phyloP scores from a whole-genome alignment of 2,329 filamentous ascomycete species.

The Curvularia eragrostidis region DNA sequence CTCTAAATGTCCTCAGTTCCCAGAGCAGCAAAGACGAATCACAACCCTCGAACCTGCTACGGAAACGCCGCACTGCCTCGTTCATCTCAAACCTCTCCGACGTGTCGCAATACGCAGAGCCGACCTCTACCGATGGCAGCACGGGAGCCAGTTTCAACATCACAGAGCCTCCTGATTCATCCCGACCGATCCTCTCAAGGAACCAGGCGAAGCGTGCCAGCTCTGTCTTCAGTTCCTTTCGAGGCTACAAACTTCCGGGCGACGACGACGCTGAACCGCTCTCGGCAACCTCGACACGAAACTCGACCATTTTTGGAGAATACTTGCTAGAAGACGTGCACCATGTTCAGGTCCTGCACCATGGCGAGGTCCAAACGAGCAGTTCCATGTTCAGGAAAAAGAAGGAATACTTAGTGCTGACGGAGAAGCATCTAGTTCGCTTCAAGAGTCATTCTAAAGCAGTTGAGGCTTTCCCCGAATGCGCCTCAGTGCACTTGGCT shows the following conservation, averaged over 20 bases:
- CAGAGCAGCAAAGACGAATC: conserved; percentile 43
- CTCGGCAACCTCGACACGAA: conserved; percentile 58
- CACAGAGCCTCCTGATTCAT: conserved; percentile 21
- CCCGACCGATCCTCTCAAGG: conserved; percentile 29
- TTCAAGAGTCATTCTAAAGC: conserved; percentile 73
- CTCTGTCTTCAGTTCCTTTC: conserved; percentile 66
- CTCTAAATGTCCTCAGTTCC: conserved; percentile 41
- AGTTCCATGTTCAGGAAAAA: conserved; percentile 75
- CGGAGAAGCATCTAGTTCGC: conserved; percentile 70
- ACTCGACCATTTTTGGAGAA: conserved; percentile 45
- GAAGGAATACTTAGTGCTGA: conserved; percentile 74
- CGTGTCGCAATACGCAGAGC: conserved; percentile 32
- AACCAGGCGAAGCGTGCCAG: conserved; percentile 37
- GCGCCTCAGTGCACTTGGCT: conserved; percentile 10
- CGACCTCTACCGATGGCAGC: conserved; percentile 23
- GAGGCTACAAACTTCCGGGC: conserved; percentile 59
- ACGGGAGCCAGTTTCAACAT: conserved; percentile 13
- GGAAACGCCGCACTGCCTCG: conserved; percentile 48
- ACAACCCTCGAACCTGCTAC: conserved; percentile 45
- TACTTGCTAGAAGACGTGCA: conserved; percentile 51
- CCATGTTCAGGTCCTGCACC: conserved; percentile 61
- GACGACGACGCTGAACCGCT: conserved; percentile 59
- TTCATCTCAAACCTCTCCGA: conserved; percentile 45
- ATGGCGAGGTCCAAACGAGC: conserved; percentile 74
- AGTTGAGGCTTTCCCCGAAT: conserved; percentile 64